Base-by-base conservation (phyloP, 768 basidiomycete genomes). In the Pleurotus eryngii region DNA sequence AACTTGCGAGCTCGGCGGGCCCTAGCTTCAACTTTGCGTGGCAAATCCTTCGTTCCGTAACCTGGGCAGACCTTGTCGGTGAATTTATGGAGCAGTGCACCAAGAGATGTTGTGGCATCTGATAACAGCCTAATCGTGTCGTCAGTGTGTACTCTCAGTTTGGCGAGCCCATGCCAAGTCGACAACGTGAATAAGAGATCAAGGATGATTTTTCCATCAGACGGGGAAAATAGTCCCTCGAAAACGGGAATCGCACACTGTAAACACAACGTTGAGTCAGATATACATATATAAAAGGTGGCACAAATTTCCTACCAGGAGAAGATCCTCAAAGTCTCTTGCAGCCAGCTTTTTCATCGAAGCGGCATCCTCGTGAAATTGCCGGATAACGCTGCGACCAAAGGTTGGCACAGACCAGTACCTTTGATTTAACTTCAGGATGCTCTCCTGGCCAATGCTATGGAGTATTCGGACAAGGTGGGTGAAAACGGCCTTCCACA, bases 261-360 rank as follows among this genome's bases (percentile, higher is more conserved):
- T 46, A 14, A 46, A 2, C 12, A n/a, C 17, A 11, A 58, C 3
- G 6, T 27, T 9, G 5, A 20, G 26, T 40, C 0, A 30, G 27
- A 5, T 20, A 17, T 15, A 47, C 7, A n/a, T 40, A 6, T 27
- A 35, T 53, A 38, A 20, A 38, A 15, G 35, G 14, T 37, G 48
- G 5, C 14, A 46, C 27, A 30, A 0, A 5, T 12, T 9, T 47
- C 65, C 5, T 46, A 72, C 79, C 68, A 78, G 76, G 0, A 79
- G 61, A 1, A 78, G 57, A 39, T 80, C 76, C 51, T 79, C 75
- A 45, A 71, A 79, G 43, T 79, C 72, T 0, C 70, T 61, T 0
- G 67, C 78, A 3, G 70, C 70, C 3, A 70, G 55, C 18, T 72
- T 67, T 38, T 69, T 70, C 67, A 76, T 68, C 12, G 68, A 68